A percentile compares a stretch with the other conserved stretches of the same genome.
phyloP scores from a whole-genome alignment of 2,329 filamentous ascomycete species.

The Blumeriella jaapii region DNA sequence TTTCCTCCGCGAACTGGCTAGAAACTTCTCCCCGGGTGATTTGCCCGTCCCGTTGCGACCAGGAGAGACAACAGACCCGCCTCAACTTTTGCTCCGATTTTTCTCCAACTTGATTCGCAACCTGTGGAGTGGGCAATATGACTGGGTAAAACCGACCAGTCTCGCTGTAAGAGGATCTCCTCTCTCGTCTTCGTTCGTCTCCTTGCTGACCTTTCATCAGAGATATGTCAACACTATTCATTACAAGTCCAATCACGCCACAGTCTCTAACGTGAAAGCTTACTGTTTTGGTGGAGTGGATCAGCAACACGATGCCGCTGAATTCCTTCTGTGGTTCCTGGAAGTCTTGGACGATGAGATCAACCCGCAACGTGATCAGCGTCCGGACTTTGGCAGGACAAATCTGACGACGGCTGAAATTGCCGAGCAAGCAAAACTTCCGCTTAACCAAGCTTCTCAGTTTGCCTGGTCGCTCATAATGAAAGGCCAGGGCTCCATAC shows the following conservation, averaged over 20 bases:
- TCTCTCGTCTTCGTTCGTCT: no score
- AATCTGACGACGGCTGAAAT: conserved; percentile 31
- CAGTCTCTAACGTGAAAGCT: background rate
- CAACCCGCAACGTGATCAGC: conserved; percentile 53
- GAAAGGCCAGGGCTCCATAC: background rate
- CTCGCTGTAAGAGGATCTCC: conserved; percentile 51
- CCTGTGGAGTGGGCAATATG: conserved; percentile 26
- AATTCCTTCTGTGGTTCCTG: conserved; percentile 76
- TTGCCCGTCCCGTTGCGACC: conserved; percentile 51
- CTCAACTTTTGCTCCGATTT: conserved; percentile 48
- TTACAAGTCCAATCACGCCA: conserved; percentile 6
- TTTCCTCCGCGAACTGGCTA: conserved; percentile 52
- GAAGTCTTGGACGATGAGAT: conserved; percentile 79
- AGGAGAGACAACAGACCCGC: conserved; percentile 40
- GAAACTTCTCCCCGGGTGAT: conserved; percentile 42
- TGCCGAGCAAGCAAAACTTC: conserved; percentile 9
- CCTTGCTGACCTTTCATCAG: conserved; percentile 10
- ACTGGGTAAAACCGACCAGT: conserved; percentile 38
- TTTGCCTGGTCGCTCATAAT: background rate
- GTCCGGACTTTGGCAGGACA: no score
- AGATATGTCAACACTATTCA: conserved; percentile 17
- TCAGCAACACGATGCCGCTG: conserved; percentile 77
- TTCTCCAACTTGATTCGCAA: conserved; percentile 44
- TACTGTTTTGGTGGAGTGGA: conserved; percentile 54
- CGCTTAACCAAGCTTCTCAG: conserved; percentile 4